Conservation (phyloP, 768 basidiomycete species). For the Leccinum subtestaceum region DNA sequence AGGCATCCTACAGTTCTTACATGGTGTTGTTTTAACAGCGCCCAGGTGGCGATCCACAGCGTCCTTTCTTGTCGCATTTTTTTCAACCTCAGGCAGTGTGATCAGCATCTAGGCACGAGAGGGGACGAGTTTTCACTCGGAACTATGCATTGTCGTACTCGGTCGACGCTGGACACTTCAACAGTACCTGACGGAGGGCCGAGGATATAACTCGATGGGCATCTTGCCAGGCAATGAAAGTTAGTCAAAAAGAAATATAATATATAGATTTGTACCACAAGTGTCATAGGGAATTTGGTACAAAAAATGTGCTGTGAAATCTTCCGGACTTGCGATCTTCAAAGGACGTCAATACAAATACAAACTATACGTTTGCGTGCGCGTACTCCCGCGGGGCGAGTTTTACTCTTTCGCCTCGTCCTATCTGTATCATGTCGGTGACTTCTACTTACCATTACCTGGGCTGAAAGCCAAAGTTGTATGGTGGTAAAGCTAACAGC, state of each 20-base stretch:
- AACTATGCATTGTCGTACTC: constrained; percentile 2
- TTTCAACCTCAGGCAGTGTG: constrained; percentile 26
- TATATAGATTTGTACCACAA: constrained; percentile 57
- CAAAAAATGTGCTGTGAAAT: constrained; percentile 30
- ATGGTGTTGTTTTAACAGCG: constrained; percentile 11
- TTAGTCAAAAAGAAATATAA: neutral
- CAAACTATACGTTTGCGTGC: too few relatives aligned
- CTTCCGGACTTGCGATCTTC: constrained; percentile 60
- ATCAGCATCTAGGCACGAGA: neutral
- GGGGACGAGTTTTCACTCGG: constrained; percentile 1
- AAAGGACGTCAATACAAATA: neutral
- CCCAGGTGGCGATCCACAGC: constrained; percentile 28
- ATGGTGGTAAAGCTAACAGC: too few relatives aligned
- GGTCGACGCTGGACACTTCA: neutral
- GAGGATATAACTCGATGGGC: neutral
- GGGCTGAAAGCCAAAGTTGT: too few relatives aligned
- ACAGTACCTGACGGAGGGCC: neutral
- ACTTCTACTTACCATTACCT: too few relatives aligned
- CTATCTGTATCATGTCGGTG: too few relatives aligned
- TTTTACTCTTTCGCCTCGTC: neutral
- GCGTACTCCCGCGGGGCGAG: neutral
- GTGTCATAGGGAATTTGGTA: constrained; percentile 65
- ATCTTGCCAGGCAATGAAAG: neutral
- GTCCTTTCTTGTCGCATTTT: constrained; percentile 28
- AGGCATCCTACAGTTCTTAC: constrained; percentile 1